Evolutionary conservation across 495 filamentous ascomycete genomes (phyloP), one percentile per base, ranked within the genome.

Genomic region (Parathielavia hyrcaniae): DNA sequence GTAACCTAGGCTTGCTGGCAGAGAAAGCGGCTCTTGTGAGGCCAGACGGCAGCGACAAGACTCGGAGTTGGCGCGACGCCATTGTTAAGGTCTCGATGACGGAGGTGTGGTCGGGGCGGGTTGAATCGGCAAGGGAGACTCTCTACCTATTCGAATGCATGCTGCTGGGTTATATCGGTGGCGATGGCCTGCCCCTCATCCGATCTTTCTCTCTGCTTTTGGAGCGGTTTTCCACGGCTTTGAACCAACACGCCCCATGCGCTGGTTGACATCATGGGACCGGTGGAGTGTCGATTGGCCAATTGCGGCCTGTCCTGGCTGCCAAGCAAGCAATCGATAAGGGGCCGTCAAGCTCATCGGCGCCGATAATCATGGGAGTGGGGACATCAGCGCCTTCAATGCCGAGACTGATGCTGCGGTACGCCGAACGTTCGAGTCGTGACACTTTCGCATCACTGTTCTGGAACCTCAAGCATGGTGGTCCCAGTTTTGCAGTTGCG

Each of bases 201-300:
- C 45, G 40, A 49, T 51, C 11, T 55, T 4, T n/a, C 10, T 30
- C 44, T 34, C n/a, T 54, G 13, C 36, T 34, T 6, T 61, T 61
- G 63, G 50, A 43, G 38, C 67, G 67, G 59, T 66, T 69, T 69
- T 44, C 60, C 52, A 34, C 67, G 67, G 67, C 67, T 68, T 69
- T 61, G 26, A 61, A 43, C n/a, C 16, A 43, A 14, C 32, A 30
- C 58, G 52, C 41, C 38, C 16, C 51, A 32, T 20, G 39, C 50
- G 41, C 46, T 23, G 30, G 52, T 22, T 57, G 52, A 41, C 57
- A 58, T 56, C 35, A 55, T 54, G 45, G 50, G 54, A 58, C 34
- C 48, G 13, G 38, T 26, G 45, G 41, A 26, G 1, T 26, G 8
- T 5, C 43, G 16, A 67, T 67, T 67, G 63, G 50, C 65, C 60